These are phyloP conservation scores for Delonix regia DNA, from an alignment of 306 rosid genomes.

Conservation along the genomic window DNA sequence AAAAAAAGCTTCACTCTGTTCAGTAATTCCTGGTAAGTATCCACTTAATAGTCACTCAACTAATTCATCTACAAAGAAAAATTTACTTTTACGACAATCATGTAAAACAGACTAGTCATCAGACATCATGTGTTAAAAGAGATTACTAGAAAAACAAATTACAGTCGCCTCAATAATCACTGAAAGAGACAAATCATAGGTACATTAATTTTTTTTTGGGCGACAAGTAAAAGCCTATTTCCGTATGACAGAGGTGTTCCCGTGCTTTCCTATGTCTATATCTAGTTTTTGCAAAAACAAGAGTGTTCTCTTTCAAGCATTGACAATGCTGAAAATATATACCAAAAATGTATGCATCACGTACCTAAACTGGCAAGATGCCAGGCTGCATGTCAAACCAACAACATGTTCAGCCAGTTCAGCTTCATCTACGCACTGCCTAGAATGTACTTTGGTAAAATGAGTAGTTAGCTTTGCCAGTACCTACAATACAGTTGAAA, in stretches of 20 bases:
- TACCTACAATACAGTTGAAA: conserved; percentile 52
- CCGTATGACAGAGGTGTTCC: neutral
- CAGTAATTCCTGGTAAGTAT: neutral
- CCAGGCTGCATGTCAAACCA: conserved; percentile 87
- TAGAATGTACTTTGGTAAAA: conserved; percentile 75
- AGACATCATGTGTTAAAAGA: neutral
- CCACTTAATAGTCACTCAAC: neutral
- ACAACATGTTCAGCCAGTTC: conserved; percentile 93
- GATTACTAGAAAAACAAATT: conserved; percentile 9
- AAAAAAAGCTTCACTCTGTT: neutral
- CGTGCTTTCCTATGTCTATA: conserved; percentile 7
- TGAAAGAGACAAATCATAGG: neutral
- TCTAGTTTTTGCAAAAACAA: too few species aligned
- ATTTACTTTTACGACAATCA: neutral
- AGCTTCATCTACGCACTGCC: conserved; percentile 93
- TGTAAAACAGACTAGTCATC: neutral
- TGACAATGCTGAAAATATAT: conserved; percentile 21
- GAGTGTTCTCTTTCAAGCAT: conserved; percentile 11
- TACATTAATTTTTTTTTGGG: neutral
- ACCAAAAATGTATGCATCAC: conserved; percentile 20
- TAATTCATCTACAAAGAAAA: neutral
- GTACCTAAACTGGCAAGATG: conserved; percentile 96
- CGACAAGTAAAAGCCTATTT: neutral
- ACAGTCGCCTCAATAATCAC: conserved; percentile 5
- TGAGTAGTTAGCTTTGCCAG: conserved; percentile 78